phyloP scores from a whole-genome alignment of 2,329 filamentous ascomycete genomes.

The Ampelomyces quisqualis region DNA sequence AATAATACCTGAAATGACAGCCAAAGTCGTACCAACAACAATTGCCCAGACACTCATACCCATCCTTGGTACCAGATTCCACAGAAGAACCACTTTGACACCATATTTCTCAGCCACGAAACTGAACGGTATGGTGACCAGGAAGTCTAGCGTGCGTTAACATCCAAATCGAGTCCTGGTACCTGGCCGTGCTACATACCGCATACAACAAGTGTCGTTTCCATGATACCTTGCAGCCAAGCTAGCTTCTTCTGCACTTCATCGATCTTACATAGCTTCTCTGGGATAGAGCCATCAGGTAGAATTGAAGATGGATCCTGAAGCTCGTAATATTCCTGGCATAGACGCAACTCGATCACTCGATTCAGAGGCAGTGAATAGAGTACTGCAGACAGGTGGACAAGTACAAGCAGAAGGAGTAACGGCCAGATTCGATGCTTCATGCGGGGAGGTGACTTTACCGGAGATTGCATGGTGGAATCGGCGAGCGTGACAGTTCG shows the following conservation, averaged over 20 bases:
- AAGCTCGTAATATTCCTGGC: slow-evolving; percentile 52
- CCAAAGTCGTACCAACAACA: slow-evolving; percentile 28
- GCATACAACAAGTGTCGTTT: slow-evolving; percentile 40
- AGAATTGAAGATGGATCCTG: slow-evolving; percentile 44
- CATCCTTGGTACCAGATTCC: slow-evolving; percentile 35
- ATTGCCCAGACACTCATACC: slow-evolving; percentile 36
- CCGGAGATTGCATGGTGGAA: slow-evolving; percentile 1
- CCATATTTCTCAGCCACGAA: slow-evolving; percentile 37
- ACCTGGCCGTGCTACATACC: too few relatives aligned
- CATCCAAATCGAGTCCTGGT: too few relatives aligned
- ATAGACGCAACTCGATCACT: slow-evolving; percentile 44
- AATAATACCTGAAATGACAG: neutral
- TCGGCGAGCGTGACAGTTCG: neutral
- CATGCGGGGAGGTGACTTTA: slow-evolving; percentile 6
- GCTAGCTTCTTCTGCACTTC: slow-evolving; percentile 55
- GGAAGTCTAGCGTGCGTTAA: slow-evolving; percentile 36
- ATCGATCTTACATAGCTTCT: slow-evolving; percentile 58
- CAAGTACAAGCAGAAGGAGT: slow-evolving; percentile 35
- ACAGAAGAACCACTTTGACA: slow-evolving; percentile 32
- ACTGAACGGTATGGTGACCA: slow-evolving; percentile 41
- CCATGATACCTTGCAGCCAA: slow-evolving; percentile 53
- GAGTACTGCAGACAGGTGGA: slow-evolving; percentile 36
- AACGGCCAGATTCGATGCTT: slow-evolving; percentile 29
- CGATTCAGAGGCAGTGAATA: slow-evolving; percentile 44
- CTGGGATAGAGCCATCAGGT: slow-evolving; percentile 48